Evolutionary conservation across 306 rosid genomes (phyloP).

Genomic region (Rosa lucieae): DNA sequence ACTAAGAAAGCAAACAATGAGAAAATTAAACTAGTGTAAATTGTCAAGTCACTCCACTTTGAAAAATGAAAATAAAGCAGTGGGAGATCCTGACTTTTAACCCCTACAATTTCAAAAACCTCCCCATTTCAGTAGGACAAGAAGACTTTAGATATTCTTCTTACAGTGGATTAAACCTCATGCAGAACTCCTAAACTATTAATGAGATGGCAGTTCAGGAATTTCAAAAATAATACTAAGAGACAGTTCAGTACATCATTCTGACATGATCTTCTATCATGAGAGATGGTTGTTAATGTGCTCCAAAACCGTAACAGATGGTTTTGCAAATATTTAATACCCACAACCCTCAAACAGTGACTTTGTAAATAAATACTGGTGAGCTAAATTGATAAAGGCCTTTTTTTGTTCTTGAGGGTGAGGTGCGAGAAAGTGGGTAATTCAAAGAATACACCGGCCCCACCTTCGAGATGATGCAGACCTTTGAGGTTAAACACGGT

Average conservation of each 20-base stretch:
- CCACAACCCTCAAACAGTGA: slow-evolving; percentile 1
- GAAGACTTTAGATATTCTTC: not conserved
- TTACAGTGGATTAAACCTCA: not conserved
- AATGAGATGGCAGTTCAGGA: not conserved
- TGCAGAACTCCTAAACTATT: not conserved
- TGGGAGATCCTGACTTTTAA: not conserved
- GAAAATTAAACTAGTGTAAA: not conserved
- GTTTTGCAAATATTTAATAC: not conserved
- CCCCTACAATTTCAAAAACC: not conserved
- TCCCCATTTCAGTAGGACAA: not conserved
- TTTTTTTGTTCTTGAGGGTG: not conserved
- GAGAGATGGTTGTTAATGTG: not conserved
- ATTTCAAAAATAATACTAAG: not conserved
- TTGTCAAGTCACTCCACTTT: not conserved
- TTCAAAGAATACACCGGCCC: not conserved
- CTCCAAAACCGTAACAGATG: not conserved
- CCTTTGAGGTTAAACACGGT: not conserved
- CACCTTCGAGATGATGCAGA: not conserved
- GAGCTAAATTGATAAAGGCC: not conserved
- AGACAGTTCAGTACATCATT: not conserved
- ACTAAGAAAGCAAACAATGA: slow-evolving; percentile 49
- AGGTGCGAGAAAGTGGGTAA: not conserved
- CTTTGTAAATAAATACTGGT: not conserved
- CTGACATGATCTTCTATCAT: not conserved
- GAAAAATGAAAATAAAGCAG: not conserved